Evolutionary conservation across 495 filamentous ascomycete species (phyloP).

Genomic region (Niebla homalea): DNA sequence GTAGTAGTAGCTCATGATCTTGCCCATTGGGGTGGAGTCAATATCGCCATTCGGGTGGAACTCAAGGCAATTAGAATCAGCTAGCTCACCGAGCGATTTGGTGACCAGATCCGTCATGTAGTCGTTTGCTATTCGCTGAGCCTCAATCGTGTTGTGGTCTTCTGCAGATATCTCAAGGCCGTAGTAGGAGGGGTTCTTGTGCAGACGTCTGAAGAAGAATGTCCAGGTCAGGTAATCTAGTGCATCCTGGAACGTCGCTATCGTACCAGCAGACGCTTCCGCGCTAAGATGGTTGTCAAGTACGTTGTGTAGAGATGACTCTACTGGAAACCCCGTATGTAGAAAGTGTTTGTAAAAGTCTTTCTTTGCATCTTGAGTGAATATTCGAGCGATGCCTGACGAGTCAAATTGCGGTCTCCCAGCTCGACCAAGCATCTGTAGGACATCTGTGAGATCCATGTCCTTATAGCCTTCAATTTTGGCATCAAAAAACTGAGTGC

Average conservation of each 20-base stretch:
- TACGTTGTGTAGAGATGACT: constrained; percentile 90
- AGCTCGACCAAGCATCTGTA: constrained; percentile 96
- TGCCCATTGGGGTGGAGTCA: constrained; percentile 77
- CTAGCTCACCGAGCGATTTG: constrained; percentile 66
- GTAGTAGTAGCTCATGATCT: constrained; percentile 99
- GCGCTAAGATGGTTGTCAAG: constrained; percentile 94
- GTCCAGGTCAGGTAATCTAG: constrained; percentile 98
- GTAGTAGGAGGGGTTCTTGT: constrained; percentile 98
- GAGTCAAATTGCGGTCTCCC: constrained; percentile 94
- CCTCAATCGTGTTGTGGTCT: constrained; percentile 79
- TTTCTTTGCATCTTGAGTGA: constrained; percentile 95
- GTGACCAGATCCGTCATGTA: constrained; percentile 89
- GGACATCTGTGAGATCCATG: constrained; percentile 96
- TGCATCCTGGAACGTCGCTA: constrained; percentile 88
- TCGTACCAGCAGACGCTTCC: constrained; percentile 86
- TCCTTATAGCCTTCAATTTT: constrained; percentile 97
- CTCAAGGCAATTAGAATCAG: constrained; percentile 66
- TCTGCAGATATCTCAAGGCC: constrained; percentile 88
- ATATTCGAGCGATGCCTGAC: constrained; percentile 89
- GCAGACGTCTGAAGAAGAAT: constrained; percentile 93
- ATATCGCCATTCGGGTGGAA: constrained; percentile 80
- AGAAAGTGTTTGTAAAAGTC: constrained; percentile 99
- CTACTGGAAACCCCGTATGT: constrained; percentile 95
- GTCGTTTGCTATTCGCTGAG: constrained; percentile 73
- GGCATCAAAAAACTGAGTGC: constrained; percentile 95